phyloP scores from a whole-genome alignment of 148 eudicot species.

The Linanthus parryae region DNA sequence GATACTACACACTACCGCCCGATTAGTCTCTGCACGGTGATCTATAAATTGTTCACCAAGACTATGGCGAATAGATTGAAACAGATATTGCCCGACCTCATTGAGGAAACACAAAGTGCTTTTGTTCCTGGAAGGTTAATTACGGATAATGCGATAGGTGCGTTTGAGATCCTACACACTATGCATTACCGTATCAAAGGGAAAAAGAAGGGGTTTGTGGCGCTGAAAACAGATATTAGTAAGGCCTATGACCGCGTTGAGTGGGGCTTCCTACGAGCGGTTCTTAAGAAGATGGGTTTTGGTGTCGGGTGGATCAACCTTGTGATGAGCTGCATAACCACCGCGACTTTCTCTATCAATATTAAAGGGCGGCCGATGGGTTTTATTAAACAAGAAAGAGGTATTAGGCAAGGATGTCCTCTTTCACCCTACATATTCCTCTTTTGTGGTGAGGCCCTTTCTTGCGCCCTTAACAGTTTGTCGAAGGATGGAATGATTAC shows the following conservation, averaged over 20 bases:
- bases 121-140: not conserved
- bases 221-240: not conserved
- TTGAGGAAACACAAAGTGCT: not conserved
- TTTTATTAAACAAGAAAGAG: no score
- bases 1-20: not conserved
- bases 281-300: not conserved
- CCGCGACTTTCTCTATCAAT: no score
- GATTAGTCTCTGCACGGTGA: not conserved
- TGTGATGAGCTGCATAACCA: not conserved
- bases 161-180: not conserved
- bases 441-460: no score
- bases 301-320: not conserved
- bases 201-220: not conserved
- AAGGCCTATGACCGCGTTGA: not conserved
- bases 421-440: no score
- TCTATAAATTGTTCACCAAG: not conserved
- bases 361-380: no score
- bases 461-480: no score
- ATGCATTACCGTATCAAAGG: not conserved
- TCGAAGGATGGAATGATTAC: no score
- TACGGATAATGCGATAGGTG: not conserved
- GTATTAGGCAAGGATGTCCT: no score
- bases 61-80: not conserved
- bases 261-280: not conserved
- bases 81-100: not conserved